Percentiles rank a stretch among this genome's conserved stretches.
These are phyloP conservation scores for Cryptococcus wingfieldii DNA, from an alignment of 1,284 basidiomycete genomes.

Conservation along the genomic window DNA sequence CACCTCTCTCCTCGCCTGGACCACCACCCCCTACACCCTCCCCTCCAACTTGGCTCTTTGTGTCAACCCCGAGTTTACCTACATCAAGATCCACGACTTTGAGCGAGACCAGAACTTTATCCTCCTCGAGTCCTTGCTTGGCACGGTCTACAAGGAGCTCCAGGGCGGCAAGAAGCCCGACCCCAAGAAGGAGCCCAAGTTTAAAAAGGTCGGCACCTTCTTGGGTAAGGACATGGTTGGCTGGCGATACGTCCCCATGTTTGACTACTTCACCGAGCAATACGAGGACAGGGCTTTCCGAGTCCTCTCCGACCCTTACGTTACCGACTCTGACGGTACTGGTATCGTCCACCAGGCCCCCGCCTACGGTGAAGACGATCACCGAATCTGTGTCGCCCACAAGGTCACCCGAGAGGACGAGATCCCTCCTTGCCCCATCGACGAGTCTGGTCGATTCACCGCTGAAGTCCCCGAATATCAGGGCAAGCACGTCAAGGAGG, in stretches of 20 bases:
- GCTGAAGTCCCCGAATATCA: constrained; percentile 83
- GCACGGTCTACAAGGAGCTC: constrained; percentile 92
- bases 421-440: constrained; percentile 92
- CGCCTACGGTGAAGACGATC: constrained; percentile 98
- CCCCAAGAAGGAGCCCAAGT: constrained; percentile 82
- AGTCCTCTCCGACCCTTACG: constrained; percentile 86
- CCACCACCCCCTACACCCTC: constrained; percentile 97
- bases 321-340: constrained; percentile 89
- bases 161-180: constrained; percentile 48
- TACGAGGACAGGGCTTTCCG: constrained; percentile 89
- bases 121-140: constrained; percentile 81
- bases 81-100: constrained; percentile 95
- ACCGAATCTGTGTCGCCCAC: constrained; percentile 82
- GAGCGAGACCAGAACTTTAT: constrained; percentile 87
- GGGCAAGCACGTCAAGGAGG: constrained; percentile 90
- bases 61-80: constrained; percentile 92
- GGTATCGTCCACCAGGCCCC: constrained; percentile 99
- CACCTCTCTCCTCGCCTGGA: constrained; percentile 94
- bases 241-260: constrained; percentile 93
- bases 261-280: constrained; percentile 95
- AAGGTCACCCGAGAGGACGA: constrained; percentile 79
- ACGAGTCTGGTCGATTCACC: constrained; percentile 85
- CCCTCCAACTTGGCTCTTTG: constrained; percentile 94
- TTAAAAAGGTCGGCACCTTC: constrained; percentile 82
- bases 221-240: constrained; percentile 90